Evolutionary conservation across 306 rosid genomes (phyloP), one percentile per base, ranked within the genome.

Genomic region (Oemleria cerasiformis): DNA sequence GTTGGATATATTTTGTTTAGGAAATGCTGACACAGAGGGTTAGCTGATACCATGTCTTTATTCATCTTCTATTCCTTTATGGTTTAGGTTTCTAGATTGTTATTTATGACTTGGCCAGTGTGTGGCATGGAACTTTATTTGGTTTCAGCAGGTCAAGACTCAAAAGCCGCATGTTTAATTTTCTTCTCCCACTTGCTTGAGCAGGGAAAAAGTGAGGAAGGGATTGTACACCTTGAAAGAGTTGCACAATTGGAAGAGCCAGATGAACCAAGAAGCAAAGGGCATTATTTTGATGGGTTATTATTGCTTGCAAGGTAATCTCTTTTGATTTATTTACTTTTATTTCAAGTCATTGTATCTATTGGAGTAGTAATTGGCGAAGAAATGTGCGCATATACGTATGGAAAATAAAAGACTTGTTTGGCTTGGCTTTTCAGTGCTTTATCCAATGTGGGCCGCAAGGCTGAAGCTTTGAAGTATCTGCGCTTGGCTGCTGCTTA

Each of bases 231-330:
- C 81, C 83, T 94, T 14, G 91, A 94, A 75, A 87, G 97, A 78
- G 64, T 91, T 56, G 95, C 89, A 70, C 85, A 78, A 40, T 47
- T 88, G 89, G 75, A 83, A 51, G 96, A 91, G 86, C 98, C 98
- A 0, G 86, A 87, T 71, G 95, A 94, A 67, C 83, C 88, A 39
- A 67, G 73, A 36, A 75, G 90, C 83, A 94, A 91, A 85, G 81
- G 78, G 42, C 92, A 91, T 85, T 94, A 94, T 81, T 89, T 86
- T 71, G 90, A 88, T 44, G 93, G 87, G 65, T 83, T 94, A 81
- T 56, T 94, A 63, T 66, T 88, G 68, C 83, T 91, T 59, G 87
- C 98, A 40, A 94, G 98, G 98, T 93, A 75, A n/a, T 53, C 20
- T n/a, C 15, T 53, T 14, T 0, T 53, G 3, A 19, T 19, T 53